Evolutionary conservation across 345 rosid species (phyloP).

Genomic region (Populus pruinosa): DNA sequence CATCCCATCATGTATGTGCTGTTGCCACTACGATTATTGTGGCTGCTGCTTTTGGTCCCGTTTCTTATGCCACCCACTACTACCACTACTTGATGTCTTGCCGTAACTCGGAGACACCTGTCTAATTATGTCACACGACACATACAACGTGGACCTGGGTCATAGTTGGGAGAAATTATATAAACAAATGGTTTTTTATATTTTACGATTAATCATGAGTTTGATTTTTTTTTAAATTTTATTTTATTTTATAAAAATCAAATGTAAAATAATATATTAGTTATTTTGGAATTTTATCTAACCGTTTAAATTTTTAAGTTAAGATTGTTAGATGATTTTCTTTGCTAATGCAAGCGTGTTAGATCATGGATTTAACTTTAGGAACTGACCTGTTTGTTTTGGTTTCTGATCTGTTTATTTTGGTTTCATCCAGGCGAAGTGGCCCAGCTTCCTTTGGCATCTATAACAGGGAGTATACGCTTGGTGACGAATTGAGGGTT

Average conservation of each 20-base stretch:
- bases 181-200: no score
- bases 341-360: background rate
- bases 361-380: background rate
- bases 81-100: background rate
- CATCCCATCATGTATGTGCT: background rate
- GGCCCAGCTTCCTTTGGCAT: conserved; percentile 21
- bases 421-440: conserved; percentile 38
- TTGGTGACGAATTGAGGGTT: conserved; percentile 40
- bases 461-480: conserved; percentile 17
- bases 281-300: no score
- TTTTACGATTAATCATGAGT: no score
- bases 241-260: no score
- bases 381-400: conserved; percentile 15
- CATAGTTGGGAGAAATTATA: background rate
- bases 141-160: background rate
- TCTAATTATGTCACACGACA: background rate
- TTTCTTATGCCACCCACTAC: background rate
- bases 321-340: no score
- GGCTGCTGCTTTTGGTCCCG: background rate
- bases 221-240: no score
- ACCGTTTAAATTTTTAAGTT: no score
- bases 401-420: conserved; percentile 18
- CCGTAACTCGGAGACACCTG: background rate
- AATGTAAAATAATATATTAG: no score
- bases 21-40: background rate